Evolutionary conservation across 495 filamentous ascomycete species (phyloP).

Genomic region (Aspergillus cristatus): DNA sequence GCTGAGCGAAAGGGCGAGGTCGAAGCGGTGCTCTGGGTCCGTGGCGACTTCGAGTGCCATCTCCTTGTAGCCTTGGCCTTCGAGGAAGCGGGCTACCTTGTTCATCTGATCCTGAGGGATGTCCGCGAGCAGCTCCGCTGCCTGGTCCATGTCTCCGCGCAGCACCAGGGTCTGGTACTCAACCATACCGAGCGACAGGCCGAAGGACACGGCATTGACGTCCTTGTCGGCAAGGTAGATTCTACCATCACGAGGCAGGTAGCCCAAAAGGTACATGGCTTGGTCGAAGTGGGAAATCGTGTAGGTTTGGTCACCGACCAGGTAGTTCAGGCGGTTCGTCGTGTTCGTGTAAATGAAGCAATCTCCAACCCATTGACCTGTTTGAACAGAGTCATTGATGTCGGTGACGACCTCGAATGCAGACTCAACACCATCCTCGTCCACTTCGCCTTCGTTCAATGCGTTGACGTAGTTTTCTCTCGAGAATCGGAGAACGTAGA

Average conservation of each 20-base stretch:
- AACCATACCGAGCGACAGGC: conserved; percentile 85
- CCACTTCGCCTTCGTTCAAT: conserved; percentile 67
- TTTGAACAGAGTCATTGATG: conserved; percentile 85
- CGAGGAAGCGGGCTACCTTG: conserved; percentile 95
- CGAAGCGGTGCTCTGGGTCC: conserved; percentile 93
- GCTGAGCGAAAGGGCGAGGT: conserved; percentile 75
- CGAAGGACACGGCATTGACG: conserved; percentile 80
- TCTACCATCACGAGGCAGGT: conserved; percentile 84
- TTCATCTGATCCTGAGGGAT: conserved; percentile 88
- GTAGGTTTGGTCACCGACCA: conserved; percentile 96
- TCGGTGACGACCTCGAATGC: conserved; percentile 94
- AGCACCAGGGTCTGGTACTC: conserved; percentile 97
- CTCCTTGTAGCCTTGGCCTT: conserved; percentile 95
- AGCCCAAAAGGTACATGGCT: conserved; percentile 89
- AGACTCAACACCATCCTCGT: conserved; percentile 96
- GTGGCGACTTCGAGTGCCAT: conserved; percentile 93
- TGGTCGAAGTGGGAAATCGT: conserved; percentile 97
- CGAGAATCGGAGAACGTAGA: conserved; percentile 87
- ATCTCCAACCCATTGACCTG: conserved; percentile 97
- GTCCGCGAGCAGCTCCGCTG: conserved; percentile 69
- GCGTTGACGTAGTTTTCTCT: conserved; percentile 79
- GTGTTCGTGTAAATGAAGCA: conserved; percentile 98
- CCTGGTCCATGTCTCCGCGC: conserved; percentile 88
- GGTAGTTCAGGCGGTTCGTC: conserved; percentile 94
- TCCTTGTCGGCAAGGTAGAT: conserved; percentile 96